A percentile compares a stretch with the other conserved stretches of the same genome.
Evolutionary conservation across 148 eudicot genomes (phyloP).

Genomic region (Talinum fruticosum): DNA sequence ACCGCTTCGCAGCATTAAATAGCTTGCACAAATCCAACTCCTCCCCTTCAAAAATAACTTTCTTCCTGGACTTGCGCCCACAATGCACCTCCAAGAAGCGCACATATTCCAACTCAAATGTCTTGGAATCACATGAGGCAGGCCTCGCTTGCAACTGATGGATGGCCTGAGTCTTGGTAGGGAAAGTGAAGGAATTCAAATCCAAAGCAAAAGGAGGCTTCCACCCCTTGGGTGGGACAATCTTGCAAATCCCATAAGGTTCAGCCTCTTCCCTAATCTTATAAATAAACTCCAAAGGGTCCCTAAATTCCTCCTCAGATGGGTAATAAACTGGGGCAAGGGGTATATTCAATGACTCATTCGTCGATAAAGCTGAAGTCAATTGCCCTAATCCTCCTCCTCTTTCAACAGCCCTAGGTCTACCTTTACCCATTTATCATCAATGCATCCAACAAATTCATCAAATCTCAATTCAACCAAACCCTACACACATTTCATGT

Average conservation of each 20-base stretch:
- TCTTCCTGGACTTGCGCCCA: slow-evolving; percentile 65
- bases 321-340: slow-evolving; percentile 86
- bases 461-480: slow-evolving; percentile 22
- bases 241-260: slow-evolving; percentile 86
- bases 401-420: slow-evolving; percentile 86
- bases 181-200: slow-evolving; percentile 63
- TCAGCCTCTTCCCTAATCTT: slow-evolving; percentile 94
- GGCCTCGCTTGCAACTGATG: slow-evolving; percentile 86
- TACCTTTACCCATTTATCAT: slow-evolving; percentile 86
- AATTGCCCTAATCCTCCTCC: slow-evolving; percentile 69
- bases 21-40: slow-evolving; percentile 89
- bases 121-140: slow-evolving; percentile 83
- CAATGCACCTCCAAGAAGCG: slow-evolving; percentile 76
- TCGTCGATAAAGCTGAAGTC: slow-evolving; percentile 25
- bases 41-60: slow-evolving; percentile 87
- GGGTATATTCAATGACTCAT: slow-evolving; percentile 54
- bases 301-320: slow-evolving; percentile 88
- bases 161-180: slow-evolving; percentile 86
- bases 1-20: slow-evolving; percentile 88
- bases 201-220: slow-evolving; percentile 87
- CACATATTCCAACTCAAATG: slow-evolving; percentile 82
- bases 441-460: slow-evolving; percentile 23
- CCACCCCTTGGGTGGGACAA: slow-evolving; percentile 87
- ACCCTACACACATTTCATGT: slow-evolving; percentile 11
- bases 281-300: slow-evolving; percentile 75